phyloP scores from a whole-genome alignment of 2,329 filamentous ascomycete species.

The Penicillium sp. region DNA sequence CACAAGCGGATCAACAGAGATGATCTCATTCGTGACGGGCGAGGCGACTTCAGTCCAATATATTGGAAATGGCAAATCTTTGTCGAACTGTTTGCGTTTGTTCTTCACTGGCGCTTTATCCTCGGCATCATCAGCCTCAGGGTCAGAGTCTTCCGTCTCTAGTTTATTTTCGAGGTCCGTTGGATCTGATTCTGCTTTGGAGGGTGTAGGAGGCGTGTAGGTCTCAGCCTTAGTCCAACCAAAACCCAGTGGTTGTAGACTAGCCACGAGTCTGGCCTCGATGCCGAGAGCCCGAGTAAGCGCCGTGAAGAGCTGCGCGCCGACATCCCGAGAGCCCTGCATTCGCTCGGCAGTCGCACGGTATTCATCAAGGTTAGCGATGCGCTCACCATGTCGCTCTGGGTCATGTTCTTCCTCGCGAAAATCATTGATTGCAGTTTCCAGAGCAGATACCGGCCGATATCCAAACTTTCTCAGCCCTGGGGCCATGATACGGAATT shows the following conservation, averaged over 20 bases:
- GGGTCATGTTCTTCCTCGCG: constrained; percentile 61
- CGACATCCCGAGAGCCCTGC: constrained; percentile 80
- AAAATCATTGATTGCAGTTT: constrained; percentile 71
- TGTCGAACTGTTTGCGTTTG: constrained; percentile 59
- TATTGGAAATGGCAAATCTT: constrained; percentile 76
- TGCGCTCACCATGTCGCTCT: constrained; percentile 71
- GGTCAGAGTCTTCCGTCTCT: constrained; percentile 18
- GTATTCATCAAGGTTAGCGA: constrained; percentile 67
- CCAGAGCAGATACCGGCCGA: constrained; percentile 70
- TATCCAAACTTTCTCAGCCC: constrained; percentile 89
- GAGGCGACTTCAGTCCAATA: constrained; percentile 95
- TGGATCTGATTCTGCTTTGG: constrained; percentile 27
- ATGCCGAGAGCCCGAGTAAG: constrained; percentile 76
- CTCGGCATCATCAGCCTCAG: constrained; percentile 23
- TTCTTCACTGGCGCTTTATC: constrained; percentile 39
- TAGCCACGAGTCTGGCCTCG: constrained; percentile 79
- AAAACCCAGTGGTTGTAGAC: constrained; percentile 81
- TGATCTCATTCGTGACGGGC: constrained; percentile 72
- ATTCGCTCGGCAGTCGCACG: constrained; percentile 66
- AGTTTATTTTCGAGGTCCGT: constrained; percentile 3
- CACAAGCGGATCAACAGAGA: constrained; percentile 75
- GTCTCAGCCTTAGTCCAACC: constrained; percentile 88
- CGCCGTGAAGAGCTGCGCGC: constrained; percentile 85
- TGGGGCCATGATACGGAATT: constrained; percentile 73
- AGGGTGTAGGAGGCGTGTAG: constrained; percentile 52